phyloP scores from a whole-genome alignment of 2,329 filamentous ascomycete species.

The Tolypocladium ovalisporum region DNA sequence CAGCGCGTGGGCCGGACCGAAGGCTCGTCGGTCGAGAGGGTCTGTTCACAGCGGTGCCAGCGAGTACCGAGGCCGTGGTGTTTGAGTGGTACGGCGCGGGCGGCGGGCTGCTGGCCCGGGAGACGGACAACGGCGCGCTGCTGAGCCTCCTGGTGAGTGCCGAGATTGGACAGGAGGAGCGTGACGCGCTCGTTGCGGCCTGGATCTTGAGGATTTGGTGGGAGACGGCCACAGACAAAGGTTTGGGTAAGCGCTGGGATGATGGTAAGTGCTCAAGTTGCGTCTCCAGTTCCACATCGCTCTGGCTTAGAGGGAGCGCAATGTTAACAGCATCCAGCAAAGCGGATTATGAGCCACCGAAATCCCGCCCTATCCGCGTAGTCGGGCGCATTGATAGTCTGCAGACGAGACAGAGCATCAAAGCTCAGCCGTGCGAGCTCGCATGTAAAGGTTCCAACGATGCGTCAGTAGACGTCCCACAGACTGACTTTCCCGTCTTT shows the following conservation, averaged over 20 bases:
- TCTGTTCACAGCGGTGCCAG: conserved; percentile 17
- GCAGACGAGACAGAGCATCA: background rate
- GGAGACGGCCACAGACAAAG: conserved; percentile 10
- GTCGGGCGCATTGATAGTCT: background rate
- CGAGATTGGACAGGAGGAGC: conserved; percentile 14
- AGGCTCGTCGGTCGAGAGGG: conserved; percentile 9
- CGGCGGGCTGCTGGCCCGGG: conserved; percentile 18
- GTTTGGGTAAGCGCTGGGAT: conserved; percentile 4
- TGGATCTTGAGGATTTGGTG: conserved; percentile 25
- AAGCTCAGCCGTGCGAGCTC: background rate
- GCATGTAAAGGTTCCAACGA: background rate
- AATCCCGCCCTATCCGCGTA: background rate
- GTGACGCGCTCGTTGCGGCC: conserved; percentile 23
- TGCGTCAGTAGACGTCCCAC: conserved; percentile 76
- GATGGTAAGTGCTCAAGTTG: conserved; percentile 6
- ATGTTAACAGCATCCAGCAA: background rate
- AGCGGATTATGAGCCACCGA: background rate
- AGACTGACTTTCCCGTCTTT: conserved; percentile 94
- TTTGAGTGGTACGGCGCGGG: conserved; percentile 21
- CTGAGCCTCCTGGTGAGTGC: conserved; percentile 18
- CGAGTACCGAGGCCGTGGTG: conserved; percentile 12
- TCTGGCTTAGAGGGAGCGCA: background rate
- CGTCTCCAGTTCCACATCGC: background rate
- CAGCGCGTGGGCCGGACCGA: conserved; percentile 12
- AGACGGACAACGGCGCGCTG: conserved; percentile 16